Evolutionary conservation across 306 rosid species (phyloP).

Genomic region (Cucurbita moschata): DNA sequence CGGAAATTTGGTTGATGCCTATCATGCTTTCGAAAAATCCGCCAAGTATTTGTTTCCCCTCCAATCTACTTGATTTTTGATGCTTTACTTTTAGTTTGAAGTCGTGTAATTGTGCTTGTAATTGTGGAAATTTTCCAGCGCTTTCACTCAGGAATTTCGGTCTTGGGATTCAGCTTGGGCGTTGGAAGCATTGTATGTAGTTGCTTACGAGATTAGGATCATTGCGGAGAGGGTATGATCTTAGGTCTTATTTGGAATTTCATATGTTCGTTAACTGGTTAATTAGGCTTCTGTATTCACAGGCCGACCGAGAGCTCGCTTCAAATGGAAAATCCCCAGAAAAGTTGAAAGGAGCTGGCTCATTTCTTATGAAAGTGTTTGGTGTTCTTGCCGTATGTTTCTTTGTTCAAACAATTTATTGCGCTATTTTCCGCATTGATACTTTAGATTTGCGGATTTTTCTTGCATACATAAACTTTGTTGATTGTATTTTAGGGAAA

Average conservation of each 20-base stretch:
- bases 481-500: slow-evolving; percentile 45
- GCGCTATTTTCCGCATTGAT: neutral
- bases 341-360: slow-evolving; percentile 93
- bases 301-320: slow-evolving; percentile 79
- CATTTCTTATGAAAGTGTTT: slow-evolving; percentile 91
- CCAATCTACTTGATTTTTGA: neutral
- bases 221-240: slow-evolving; percentile 72
- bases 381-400: slow-evolving; percentile 84
- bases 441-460: neutral
- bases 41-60: slow-evolving; percentile 32
- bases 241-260: neutral
- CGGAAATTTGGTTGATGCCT: slow-evolving; percentile 46
- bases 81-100: neutral
- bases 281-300: neutral
- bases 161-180: slow-evolving; percentile 99
- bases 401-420: neutral
- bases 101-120: neutral
- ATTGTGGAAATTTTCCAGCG: slow-evolving; percentile 38
- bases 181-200: slow-evolving; percentile 54
- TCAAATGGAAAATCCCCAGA: slow-evolving; percentile 72
- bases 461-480: neutral
- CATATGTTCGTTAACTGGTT: neutral
- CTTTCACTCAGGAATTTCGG: slow-evolving; percentile 86
- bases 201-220: slow-evolving; percentile 80
- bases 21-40: slow-evolving; percentile 66